Evolutionary conservation across 2,329 filamentous ascomycete genomes (phyloP).

Genomic region (Capronia americana): DNA sequence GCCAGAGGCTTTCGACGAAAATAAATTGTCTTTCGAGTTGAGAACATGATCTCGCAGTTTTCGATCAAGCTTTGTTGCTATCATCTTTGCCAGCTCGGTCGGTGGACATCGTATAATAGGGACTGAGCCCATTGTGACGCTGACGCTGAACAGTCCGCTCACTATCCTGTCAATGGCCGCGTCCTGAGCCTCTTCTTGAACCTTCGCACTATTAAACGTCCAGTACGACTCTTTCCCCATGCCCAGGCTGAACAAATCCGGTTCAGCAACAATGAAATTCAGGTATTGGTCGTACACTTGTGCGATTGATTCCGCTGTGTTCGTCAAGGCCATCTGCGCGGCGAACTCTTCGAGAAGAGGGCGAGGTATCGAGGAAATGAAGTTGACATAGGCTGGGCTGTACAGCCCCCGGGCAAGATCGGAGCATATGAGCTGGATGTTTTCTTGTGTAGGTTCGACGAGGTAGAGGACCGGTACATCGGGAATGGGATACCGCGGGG

Average conservation of each 20-base stretch:
- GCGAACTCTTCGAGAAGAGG: slow-evolving; percentile 95
- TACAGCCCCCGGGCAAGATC: slow-evolving; percentile 90
- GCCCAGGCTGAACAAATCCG: slow-evolving; percentile 91
- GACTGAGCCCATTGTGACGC: slow-evolving; percentile 97
- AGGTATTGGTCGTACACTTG: slow-evolving; percentile 96
- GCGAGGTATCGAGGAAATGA: slow-evolving; percentile 89
- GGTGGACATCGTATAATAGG: slow-evolving; percentile 95
- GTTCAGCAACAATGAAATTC: slow-evolving; percentile 95
- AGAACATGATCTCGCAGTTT: slow-evolving; percentile 96
- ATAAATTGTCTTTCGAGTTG: slow-evolving; percentile 97
- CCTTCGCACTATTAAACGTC: slow-evolving; percentile 76
- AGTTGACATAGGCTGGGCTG: slow-evolving; percentile 94
- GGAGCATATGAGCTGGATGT: slow-evolving; percentile 80
- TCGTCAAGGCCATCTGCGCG: slow-evolving; percentile 79
- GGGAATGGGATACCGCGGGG: slow-evolving; percentile 84
- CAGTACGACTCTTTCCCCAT: slow-evolving; percentile 94
- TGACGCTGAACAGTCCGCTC: slow-evolving; percentile 94
- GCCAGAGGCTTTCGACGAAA: slow-evolving; percentile 72
- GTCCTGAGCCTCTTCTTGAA: slow-evolving; percentile 88
- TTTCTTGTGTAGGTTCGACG: slow-evolving; percentile 83
- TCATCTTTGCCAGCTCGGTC: slow-evolving; percentile 89
- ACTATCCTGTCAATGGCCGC: slow-evolving; percentile 88
- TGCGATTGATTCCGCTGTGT: slow-evolving; percentile 85
- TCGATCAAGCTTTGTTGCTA: slow-evolving; percentile 89
- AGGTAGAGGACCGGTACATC: slow-evolving; percentile 97